Evolutionary conservation across 2,329 filamentous ascomycete species (phyloP).

Genomic region (Alternaria atra): DNA sequence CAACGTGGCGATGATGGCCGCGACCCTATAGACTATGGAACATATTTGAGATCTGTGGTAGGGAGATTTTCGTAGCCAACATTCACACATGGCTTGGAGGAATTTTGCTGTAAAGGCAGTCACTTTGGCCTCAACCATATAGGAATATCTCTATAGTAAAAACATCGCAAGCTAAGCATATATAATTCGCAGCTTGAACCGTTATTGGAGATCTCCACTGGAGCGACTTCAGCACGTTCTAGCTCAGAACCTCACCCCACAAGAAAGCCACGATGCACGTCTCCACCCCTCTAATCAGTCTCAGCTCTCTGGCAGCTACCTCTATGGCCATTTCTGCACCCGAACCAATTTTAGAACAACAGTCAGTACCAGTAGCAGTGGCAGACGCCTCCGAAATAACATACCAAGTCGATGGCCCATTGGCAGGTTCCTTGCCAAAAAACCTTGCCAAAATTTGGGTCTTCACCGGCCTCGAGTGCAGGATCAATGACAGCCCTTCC

Average conservation of each 20-base stretch:
- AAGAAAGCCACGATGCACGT: neutral
- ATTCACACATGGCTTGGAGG: neutral
- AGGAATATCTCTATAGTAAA: neutral
- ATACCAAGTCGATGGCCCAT: neutral
- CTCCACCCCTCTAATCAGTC: neutral
- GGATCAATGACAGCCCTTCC: neutral
- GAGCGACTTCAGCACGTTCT: neutral
- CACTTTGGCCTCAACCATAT: neutral
- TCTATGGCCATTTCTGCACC: neutral
- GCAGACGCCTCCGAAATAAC: neutral
- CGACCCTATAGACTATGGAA: neutral
- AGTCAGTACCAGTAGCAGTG: neutral
- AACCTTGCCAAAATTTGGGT: conserved; percentile 12
- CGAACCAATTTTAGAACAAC: neutral
- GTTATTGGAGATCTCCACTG: too few relatives aligned
- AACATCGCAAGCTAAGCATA: neutral
- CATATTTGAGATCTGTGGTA: neutral
- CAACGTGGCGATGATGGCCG: neutral
- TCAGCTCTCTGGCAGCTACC: neutral
- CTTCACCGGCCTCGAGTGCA: neutral
- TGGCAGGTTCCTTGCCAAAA: neutral
- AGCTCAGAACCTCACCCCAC: too few relatives aligned
- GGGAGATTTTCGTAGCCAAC: neutral
- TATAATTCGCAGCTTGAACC: neutral
- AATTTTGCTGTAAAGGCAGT: neutral